These are phyloP conservation scores for Penicillium diatomitis DNA, from an alignment of 495 filamentous ascomycete genomes.

Conservation along the genomic window DNA sequence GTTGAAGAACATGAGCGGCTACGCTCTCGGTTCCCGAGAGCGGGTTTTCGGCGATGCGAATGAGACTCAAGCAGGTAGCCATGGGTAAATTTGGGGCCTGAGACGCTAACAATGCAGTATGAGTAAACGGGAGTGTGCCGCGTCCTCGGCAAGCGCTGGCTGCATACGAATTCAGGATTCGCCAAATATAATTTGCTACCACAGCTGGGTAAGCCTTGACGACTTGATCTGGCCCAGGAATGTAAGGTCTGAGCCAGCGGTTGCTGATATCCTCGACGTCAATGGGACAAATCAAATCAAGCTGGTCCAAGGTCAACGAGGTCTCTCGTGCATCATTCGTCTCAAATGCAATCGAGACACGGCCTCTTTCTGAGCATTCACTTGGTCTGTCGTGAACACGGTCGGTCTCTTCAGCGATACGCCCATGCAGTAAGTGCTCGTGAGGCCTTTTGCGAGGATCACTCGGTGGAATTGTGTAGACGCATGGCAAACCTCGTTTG, in stretches of 20 bases:
- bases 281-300: conserved; percentile 34
- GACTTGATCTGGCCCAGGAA: conserved; percentile 29
- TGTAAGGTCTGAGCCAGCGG: conserved; percentile 37
- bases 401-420: too few relatives aligned
- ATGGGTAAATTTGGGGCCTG: conserved; percentile 18
- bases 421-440: background rate
- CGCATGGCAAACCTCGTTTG: conserved; percentile 11
- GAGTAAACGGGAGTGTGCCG: conserved; percentile 32
- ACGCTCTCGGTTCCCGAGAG: conserved; percentile 30
- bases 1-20: conserved; percentile 21
- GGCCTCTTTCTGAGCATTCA: too few relatives aligned
- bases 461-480: conserved; percentile 2
- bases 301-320: conserved; percentile 11
- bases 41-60: conserved; percentile 31
- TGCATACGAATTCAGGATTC: conserved; percentile 36
- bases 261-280: conserved; percentile 36
- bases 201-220: conserved; percentile 27
- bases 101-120: conserved; percentile 21
- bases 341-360: background rate
- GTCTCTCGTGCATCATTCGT: background rate
- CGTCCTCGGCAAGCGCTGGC: conserved; percentile 27
- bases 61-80: conserved; percentile 35
- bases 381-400: too few relatives aligned
- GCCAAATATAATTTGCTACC: conserved; percentile 28
- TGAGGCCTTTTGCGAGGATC: background rate